Evolutionary conservation across 768 basidiomycete species (phyloP).

Genomic region (Leucosporidium yakuticum): DNA sequence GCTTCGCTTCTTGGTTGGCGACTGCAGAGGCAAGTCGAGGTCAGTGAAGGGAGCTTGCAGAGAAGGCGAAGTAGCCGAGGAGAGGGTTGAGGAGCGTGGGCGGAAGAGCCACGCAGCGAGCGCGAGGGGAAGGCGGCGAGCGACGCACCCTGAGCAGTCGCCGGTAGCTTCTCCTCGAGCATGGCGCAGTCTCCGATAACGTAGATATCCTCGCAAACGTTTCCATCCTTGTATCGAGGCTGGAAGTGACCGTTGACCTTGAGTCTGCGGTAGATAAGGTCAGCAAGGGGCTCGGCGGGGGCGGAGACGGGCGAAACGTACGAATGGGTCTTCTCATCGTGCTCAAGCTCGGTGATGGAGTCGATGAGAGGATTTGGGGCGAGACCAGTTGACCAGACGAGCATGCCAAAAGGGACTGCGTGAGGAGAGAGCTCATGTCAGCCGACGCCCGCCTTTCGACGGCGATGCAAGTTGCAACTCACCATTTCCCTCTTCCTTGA

Average conservation of each 20-base stretch:
- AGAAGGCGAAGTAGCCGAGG: background rate
- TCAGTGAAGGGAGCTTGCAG: background rate
- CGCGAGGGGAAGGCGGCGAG: background rate
- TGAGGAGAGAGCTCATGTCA: constrained; percentile 12
- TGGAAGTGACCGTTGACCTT: background rate
- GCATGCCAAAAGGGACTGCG: constrained; percentile 68
- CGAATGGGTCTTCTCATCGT: constrained; percentile 30
- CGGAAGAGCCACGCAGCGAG: too few species aligned
- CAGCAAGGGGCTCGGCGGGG: too few species aligned
- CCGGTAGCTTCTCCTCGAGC: background rate
- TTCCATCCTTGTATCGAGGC: background rate
- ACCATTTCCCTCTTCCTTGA: constrained; percentile 58
- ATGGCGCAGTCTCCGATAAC: background rate
- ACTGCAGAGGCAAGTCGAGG: constrained; percentile 63
- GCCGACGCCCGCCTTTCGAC: constrained; percentile 1
- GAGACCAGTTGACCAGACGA: constrained; percentile 83
- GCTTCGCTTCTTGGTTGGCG: constrained; percentile 84
- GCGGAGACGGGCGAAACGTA: too few species aligned
- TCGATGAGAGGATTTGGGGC: constrained; percentile 72
- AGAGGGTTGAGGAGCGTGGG: too few species aligned
- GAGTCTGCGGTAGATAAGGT: too few species aligned
- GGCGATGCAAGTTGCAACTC: constrained; percentile 10
- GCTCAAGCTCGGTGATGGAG: constrained; percentile 55
- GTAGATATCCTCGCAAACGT: background rate
- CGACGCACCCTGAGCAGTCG: constrained; percentile 50